A percentile compares a stretch with the other conserved stretches of the same genome.
Evolutionary conservation across 352 stramenopile species (phyloP).

Genomic region (Globisporangium ultimum): DNA sequence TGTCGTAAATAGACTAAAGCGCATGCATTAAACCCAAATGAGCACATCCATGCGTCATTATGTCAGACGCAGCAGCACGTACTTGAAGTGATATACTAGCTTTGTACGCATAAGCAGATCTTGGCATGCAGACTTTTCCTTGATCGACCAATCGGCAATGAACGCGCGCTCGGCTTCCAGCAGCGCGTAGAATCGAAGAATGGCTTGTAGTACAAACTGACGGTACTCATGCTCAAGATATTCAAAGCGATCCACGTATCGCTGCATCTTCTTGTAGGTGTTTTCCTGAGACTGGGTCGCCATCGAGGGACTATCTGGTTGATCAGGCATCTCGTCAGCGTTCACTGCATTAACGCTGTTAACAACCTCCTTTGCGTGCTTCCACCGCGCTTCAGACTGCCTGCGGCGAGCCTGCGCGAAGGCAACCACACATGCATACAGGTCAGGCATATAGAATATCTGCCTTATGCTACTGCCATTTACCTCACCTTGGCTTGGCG

Average conservation of each 20-base stretch:
- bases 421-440: not conserved
- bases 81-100: conserved; percentile 48
- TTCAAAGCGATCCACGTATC: conserved; percentile 24
- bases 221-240: conserved; percentile 26
- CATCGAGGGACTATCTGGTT: no score
- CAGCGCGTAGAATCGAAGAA: conserved; percentile 42
- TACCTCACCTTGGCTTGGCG: conserved; percentile 18
- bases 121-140: conserved; percentile 23
- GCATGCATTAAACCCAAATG: not conserved
- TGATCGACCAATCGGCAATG: conserved; percentile 30
- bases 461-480: not conserved
- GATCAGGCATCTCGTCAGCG: no score
- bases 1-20: conserved; percentile 44
- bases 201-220: conserved; percentile 24
- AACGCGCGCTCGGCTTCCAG: conserved; percentile 43
- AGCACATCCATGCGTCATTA: not conserved
- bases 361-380: conserved; percentile 1
- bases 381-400: conserved; percentile 5
- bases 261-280: not conserved
- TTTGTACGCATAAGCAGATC: conserved; percentile 33
- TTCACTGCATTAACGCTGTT: not conserved
- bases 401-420: not conserved
- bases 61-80: conserved; percentile 1
- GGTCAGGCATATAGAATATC: not conserved
- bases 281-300: not conserved